A percentile compares a stretch with the other conserved stretches of the same genome.
Evolutionary conservation across 768 basidiomycete genomes (phyloP).

Genomic region (Psilocybe sp.): DNA sequence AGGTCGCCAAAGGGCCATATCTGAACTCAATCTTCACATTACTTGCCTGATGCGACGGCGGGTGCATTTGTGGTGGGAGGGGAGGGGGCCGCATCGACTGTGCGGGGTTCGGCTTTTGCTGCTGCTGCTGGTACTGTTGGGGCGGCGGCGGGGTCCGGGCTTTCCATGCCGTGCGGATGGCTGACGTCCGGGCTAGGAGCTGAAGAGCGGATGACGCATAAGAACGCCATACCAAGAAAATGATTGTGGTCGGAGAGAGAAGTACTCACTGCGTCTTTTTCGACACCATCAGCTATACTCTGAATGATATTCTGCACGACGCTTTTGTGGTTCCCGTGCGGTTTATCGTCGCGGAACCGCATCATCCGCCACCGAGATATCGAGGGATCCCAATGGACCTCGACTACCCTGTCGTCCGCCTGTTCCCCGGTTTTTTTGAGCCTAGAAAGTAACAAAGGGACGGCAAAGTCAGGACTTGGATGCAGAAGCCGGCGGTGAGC

Average conservation of each 20-base stretch:
- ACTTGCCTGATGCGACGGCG: constrained; percentile 18
- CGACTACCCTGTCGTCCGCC: constrained; percentile 89
- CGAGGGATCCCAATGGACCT: constrained; percentile 85
- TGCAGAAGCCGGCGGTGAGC: constrained; percentile 5
- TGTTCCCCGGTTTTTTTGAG: constrained; percentile 85
- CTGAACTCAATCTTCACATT: constrained; percentile 33
- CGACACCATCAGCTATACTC: constrained; percentile 92
- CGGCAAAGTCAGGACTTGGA: neutral
- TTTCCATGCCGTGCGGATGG: constrained; percentile 77
- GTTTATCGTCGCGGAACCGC: constrained; percentile 94
- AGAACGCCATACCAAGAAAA: neutral
- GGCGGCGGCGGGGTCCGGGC: constrained; percentile 38
- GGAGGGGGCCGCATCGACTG: constrained; percentile 22
- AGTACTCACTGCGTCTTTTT: constrained; percentile 74
- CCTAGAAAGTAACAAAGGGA: constrained; percentile 36
- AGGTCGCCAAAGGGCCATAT: constrained; percentile 64
- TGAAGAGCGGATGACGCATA: constrained; percentile 20
- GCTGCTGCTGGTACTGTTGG: constrained; percentile 17
- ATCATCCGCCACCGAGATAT: constrained; percentile 79
- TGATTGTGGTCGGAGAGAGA: neutral
- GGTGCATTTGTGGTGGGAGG: constrained; percentile 18
- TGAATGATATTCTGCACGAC: constrained; percentile 88
- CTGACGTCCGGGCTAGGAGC: constrained; percentile 64
- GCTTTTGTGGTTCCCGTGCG: constrained; percentile 80
- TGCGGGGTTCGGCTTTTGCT: constrained; percentile 15